Evolutionary conservation across 202 grass and related monocot genomes (phyloP).

Genomic region (Panicum hallii): DNA sequence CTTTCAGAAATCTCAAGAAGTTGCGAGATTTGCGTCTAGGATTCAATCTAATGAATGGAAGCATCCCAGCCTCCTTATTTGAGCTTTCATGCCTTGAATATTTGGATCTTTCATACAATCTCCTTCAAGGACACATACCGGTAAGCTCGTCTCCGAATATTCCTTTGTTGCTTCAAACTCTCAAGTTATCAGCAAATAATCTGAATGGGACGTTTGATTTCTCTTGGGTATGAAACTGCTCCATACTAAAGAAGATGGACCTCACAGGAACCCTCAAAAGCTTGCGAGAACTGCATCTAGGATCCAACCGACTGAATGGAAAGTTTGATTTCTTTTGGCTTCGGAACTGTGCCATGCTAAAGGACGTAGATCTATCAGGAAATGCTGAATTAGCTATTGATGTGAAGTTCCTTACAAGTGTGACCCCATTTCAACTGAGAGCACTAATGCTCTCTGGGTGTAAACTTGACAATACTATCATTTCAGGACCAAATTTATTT

Average conservation of each 20-base stretch:
- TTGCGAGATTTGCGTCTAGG: background rate
- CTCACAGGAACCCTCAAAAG: too few relatives aligned
- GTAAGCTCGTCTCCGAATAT: background rate
- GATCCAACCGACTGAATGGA: background rate
- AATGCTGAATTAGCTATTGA: constrained; percentile 17
- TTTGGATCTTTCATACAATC: constrained; percentile 24
- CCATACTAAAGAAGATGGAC: background rate
- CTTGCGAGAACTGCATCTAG: background rate
- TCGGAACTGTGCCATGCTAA: background rate
- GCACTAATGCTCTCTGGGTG: constrained; percentile 32
- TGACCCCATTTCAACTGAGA: constrained; percentile 27
- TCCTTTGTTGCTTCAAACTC: background rate
- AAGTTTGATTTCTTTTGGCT: constrained; percentile 25
- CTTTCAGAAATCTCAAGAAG: background rate
- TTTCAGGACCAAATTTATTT: constrained; percentile 27
- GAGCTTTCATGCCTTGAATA: background rate
- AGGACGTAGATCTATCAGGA: background rate
- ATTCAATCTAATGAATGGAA: background rate
- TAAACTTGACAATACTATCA: constrained; percentile 25
- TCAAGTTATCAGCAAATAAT: background rate
- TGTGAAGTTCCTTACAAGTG: background rate
- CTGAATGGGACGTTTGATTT: background rate
- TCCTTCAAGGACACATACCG: constrained; percentile 13
- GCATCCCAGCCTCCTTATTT: constrained; percentile 16
- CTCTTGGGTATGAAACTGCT: background rate